phyloP scores from a whole-genome alignment of 306 rosid genomes.

The Ormosia semicastrata region DNA sequence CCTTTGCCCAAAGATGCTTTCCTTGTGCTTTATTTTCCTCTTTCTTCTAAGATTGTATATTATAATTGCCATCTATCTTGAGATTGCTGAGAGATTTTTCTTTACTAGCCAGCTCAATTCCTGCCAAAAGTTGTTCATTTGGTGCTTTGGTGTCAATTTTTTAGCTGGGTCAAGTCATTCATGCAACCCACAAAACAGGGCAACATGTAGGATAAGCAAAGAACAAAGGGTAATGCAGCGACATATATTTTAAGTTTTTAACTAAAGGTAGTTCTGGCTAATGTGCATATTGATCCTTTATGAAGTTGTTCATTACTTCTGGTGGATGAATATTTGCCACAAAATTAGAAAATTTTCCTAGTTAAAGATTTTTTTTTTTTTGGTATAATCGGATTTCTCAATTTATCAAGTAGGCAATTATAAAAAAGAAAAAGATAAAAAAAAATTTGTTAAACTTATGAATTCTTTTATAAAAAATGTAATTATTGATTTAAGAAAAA shows the following conservation, averaged over 20 bases:
- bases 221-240: background rate
- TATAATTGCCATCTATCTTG: background rate
- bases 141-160: conserved; percentile 13
- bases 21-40: conserved; percentile 31
- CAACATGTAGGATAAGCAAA: conserved; percentile 12
- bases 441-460: too few species aligned
- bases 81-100: background rate
- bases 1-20: conserved; percentile 44
- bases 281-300: background rate
- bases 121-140: background rate
- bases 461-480: too few species aligned
- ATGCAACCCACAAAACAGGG: conserved; percentile 13
- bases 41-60: conserved; percentile 21
- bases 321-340: background rate
- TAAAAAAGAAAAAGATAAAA: too few species aligned
- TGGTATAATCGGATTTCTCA: too few species aligned
- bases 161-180: conserved; percentile 12
- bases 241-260: background rate
- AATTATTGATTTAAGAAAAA: too few species aligned
- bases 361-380: background rate
- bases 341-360: background rate
- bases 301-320: conserved; percentile 13
- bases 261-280: background rate
- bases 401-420: too few species aligned
- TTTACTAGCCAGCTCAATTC: conserved; percentile 1